Evolutionary conservation across 2,329 filamentous ascomycete genomes (phyloP).

Genomic region (Talaromyces albobiverticillius): DNA sequence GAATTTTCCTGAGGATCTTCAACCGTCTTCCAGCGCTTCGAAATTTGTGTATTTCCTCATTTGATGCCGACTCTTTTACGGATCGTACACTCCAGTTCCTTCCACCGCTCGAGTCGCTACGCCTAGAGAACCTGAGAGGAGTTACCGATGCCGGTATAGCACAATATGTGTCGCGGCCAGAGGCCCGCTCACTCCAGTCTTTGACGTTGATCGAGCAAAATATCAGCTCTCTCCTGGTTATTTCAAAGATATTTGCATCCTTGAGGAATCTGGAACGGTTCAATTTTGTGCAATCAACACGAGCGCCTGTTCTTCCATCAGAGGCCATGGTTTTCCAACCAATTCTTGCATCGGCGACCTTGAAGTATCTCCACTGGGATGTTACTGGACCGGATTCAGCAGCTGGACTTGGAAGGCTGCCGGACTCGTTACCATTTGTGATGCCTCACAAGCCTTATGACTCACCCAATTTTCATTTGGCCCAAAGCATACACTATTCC

Average conservation of each 20-base stretch:
- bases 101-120: conserved; percentile 51
- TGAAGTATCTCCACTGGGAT: conserved; percentile 59
- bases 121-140: conserved; percentile 55
- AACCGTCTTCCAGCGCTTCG: conserved; percentile 52
- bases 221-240: conserved; percentile 49
- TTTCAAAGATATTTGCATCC: conserved; percentile 52
- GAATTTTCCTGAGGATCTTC: conserved; percentile 54
- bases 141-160: conserved; percentile 56
- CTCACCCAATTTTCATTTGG: conserved; percentile 41
- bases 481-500: conserved; percentile 41
- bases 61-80: conserved; percentile 54
- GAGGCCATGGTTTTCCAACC: conserved; percentile 46
- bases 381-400: conserved; percentile 38
- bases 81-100: conserved; percentile 54
- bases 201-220: conserved; percentile 54
- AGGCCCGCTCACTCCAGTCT: conserved; percentile 44
- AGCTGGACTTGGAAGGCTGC: conserved; percentile 34
- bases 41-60: conserved; percentile 54
- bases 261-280: conserved; percentile 48
- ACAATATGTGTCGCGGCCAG: conserved; percentile 48
- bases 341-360: conserved; percentile 46
- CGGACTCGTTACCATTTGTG: conserved; percentile 36
- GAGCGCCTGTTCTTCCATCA: conserved; percentile 44
- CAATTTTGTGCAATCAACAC: conserved; percentile 50
- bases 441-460: conserved; percentile 31